phyloP scores from a whole-genome alignment of 2,329 filamentous ascomycete genomes.

The Lecanosticta acicola region DNA sequence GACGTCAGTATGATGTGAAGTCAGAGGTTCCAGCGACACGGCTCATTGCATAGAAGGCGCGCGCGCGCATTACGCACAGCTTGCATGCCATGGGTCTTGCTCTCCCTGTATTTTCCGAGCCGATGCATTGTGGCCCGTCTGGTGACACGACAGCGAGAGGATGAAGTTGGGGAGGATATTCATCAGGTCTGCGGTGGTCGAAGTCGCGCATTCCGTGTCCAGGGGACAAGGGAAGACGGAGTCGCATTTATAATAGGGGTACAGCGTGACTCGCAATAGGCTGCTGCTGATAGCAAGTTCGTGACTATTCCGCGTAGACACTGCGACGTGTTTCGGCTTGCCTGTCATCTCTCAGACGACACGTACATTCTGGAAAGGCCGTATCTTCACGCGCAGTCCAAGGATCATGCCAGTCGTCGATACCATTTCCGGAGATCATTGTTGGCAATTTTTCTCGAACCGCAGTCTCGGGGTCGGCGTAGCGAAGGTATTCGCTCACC shows the following conservation, averaged over 20 bases:
- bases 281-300: no score
- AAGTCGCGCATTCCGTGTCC: neutral
- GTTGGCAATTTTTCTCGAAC: no score
- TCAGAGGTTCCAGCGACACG: neutral
- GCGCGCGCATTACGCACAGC: neutral
- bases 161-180: neutral
- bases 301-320: no score
- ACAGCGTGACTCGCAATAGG: no score
- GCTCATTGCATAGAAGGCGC: neutral
- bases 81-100: neutral
- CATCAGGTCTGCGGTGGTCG: neutral
- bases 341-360: neutral
- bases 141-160: neutral
- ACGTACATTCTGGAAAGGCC: neutral
- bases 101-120: neutral
- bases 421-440: no score
- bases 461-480: no score
- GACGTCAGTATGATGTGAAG: no score
- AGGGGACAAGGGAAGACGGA: neutral
- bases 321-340: neutral
- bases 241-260: neutral
- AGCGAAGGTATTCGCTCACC: no score
- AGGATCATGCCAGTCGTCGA: no score
- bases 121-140: neutral
- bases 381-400: neutral